Percentiles rank a stretch among this genome's conserved stretches.
Evolutionary conservation across 768 basidiomycete genomes (phyloP).

Genomic region (Botryobasidium botryosum): DNA sequence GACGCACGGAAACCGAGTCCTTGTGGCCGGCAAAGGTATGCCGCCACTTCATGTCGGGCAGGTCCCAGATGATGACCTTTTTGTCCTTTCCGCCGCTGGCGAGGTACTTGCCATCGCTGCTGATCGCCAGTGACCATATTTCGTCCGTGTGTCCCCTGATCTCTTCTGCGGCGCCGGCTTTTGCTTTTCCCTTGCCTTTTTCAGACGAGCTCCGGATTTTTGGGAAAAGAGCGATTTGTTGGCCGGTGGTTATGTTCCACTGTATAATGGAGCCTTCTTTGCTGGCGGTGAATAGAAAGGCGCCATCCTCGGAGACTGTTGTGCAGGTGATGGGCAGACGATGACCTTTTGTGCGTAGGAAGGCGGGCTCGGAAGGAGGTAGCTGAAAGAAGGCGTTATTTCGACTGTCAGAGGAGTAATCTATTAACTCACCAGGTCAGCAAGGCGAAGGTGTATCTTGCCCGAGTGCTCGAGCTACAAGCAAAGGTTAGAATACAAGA

Average conservation of each 20-base stretch:
- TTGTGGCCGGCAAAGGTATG: slow-evolving; percentile 67
- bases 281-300: slow-evolving; percentile 68
- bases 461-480: slow-evolving; percentile 59
- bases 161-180: slow-evolving; percentile 20
- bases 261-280: slow-evolving; percentile 86
- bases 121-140: slow-evolving; percentile 67
- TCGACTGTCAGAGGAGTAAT: no score
- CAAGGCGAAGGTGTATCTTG: slow-evolving; percentile 68
- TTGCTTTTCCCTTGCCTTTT: slow-evolving; percentile 37
- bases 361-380: slow-evolving; percentile 26
- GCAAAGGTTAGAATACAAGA: background rate
- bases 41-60: slow-evolving; percentile 54
- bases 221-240: slow-evolving; percentile 38
- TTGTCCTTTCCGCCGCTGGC: slow-evolving; percentile 80
- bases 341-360: slow-evolving; percentile 54
- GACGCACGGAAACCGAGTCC: slow-evolving; percentile 50
- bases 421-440: slow-evolving; percentile 45
- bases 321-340: slow-evolving; percentile 70
- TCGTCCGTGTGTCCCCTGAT: slow-evolving; percentile 73
- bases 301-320: slow-evolving; percentile 52
- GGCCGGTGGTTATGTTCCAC: slow-evolving; percentile 58
- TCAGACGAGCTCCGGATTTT: slow-evolving; percentile 31
- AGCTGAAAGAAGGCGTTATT: slow-evolving; percentile 6
- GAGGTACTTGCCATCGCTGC: slow-evolving; percentile 67
- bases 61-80: slow-evolving; percentile 75